A percentile compares a stretch with the other conserved stretches of the same genome.
Evolutionary conservation across 352 stramenopile genomes (phyloP).

Genomic region (Stramenopiles sp.): DNA sequence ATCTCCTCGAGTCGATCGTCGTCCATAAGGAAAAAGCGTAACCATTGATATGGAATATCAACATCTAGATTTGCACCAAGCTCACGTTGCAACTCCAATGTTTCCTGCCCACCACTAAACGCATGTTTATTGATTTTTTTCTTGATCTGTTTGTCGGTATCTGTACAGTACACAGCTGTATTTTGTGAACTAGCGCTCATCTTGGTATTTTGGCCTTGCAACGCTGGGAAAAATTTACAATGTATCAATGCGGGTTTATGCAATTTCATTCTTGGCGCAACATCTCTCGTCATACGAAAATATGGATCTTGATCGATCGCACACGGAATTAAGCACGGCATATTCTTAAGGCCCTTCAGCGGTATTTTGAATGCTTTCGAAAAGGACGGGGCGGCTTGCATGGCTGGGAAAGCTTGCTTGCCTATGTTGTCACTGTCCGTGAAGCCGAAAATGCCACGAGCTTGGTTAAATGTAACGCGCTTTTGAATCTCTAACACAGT

Average conservation of each 20-base stretch:
- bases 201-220: slow-evolving; percentile 88
- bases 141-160: slow-evolving; percentile 84
- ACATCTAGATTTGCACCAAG: slow-evolving; percentile 93
- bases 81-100: slow-evolving; percentile 89
- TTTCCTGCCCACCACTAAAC: slow-evolving; percentile 84
- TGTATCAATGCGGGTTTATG: slow-evolving; percentile 92
- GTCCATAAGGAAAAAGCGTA: slow-evolving; percentile 97
- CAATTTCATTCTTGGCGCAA: slow-evolving; percentile 87
- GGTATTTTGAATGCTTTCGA: slow-evolving; percentile 81
- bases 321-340: slow-evolving; percentile 96
- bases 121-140: slow-evolving; percentile 54
- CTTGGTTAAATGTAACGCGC: slow-evolving; percentile 84
- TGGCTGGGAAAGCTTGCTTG: slow-evolving; percentile 92
- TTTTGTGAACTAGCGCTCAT: slow-evolving; percentile 90
- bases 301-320: slow-evolving; percentile 98
- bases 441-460: slow-evolving; percentile 98
- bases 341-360: slow-evolving; percentile 51
- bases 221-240: slow-evolving; percentile 98
- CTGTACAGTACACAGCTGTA: slow-evolving; percentile 96
- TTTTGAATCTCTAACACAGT: slow-evolving; percentile 99
- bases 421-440: slow-evolving; percentile 77
- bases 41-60: slow-evolving; percentile 95
- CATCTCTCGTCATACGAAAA: slow-evolving; percentile 95
- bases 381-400: slow-evolving; percentile 94
- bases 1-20: slow-evolving; percentile 83